Percentiles rank a stretch among this genome's conserved stretches.
These are phyloP conservation scores for Alternaria tenuissima DNA, from an alignment of 2,329 filamentous ascomycete genomes.

Conservation along the genomic window DNA sequence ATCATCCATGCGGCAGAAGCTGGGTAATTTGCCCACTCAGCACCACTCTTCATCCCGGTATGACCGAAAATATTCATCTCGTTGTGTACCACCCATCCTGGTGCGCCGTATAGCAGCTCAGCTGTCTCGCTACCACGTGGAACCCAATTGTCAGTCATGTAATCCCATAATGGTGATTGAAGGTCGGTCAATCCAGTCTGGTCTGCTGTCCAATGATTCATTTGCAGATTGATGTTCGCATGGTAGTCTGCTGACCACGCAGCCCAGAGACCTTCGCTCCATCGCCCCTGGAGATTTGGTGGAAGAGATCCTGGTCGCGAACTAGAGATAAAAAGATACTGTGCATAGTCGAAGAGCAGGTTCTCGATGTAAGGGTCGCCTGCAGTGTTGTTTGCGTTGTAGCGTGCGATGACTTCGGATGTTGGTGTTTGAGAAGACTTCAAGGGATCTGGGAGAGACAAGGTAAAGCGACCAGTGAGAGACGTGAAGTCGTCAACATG, in stretches of 20 bases:
- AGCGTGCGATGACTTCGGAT: conserved; percentile 39
- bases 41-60: conserved; percentile 60
- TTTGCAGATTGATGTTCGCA: conserved; percentile 67
- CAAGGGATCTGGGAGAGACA: conserved; percentile 57
- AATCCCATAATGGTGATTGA: conserved; percentile 60
- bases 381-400: conserved; percentile 29
- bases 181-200: conserved; percentile 60
- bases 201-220: conserved; percentile 67
- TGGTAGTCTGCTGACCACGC: conserved; percentile 67
- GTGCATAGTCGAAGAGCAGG: conserved; percentile 63
- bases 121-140: conserved; percentile 64
- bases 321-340: conserved; percentile 64
- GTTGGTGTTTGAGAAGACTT: conserved; percentile 54
- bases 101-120: conserved; percentile 60
- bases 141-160: conserved; percentile 63
- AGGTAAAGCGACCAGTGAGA: conserved; percentile 52
- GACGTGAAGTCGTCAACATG: conserved; percentile 56
- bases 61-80: conserved; percentile 68
- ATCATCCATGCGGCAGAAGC: conserved; percentile 66
- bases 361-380: conserved; percentile 63
- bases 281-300: conserved; percentile 65
- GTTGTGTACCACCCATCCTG: conserved; percentile 65
- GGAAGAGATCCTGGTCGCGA: conserved; percentile 61
- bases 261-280: conserved; percentile 57
- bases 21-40: conserved; percentile 56